phyloP scores from a whole-genome alignment of 2,329 filamentous ascomycete species.

The Sporothrix luriei region DNA sequence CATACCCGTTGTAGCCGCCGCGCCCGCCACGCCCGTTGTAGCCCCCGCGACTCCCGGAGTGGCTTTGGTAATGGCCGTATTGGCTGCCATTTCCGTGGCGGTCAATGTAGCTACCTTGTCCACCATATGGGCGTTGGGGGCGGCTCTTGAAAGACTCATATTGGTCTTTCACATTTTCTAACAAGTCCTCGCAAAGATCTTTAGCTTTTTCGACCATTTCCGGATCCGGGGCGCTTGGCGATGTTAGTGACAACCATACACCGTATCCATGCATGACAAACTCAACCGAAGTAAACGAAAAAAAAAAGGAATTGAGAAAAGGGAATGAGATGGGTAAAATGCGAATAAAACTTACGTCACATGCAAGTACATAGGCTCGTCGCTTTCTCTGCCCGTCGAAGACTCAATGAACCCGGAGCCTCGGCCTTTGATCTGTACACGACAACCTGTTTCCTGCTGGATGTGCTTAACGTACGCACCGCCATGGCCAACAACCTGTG shows the following conservation, averaged over 20 bases:
- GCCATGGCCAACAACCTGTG: slow-evolving; percentile 91
- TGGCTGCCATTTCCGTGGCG: slow-evolving; percentile 47
- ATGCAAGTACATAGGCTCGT: slow-evolving; percentile 95
- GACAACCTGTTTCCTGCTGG: slow-evolving; percentile 90
- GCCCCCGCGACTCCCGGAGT: slow-evolving; percentile 47
- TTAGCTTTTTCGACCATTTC: slow-evolving; percentile 85
- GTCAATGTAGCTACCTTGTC: slow-evolving; percentile 51
- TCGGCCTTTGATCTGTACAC: slow-evolving; percentile 96
- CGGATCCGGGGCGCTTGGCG: slow-evolving; percentile 75
- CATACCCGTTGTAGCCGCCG: slow-evolving; percentile 39
- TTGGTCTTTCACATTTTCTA: slow-evolving; percentile 82
- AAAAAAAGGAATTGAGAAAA: not conserved
- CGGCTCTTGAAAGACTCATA: slow-evolving; percentile 90
- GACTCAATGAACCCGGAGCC: slow-evolving; percentile 93
- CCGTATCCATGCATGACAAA: not conserved
- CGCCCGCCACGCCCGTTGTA: slow-evolving; percentile 26
- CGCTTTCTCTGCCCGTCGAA: slow-evolving; percentile 83
- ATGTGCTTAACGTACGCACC: slow-evolving; percentile 98
- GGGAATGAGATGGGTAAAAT: not conserved
- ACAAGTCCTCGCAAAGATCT: slow-evolving; percentile 82
- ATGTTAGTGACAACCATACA: slow-evolving; percentile 8
- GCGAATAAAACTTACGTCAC: slow-evolving; percentile 69
- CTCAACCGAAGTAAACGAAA: not conserved
- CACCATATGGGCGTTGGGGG: slow-evolving; percentile 67
- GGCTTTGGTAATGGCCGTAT: slow-evolving; percentile 38